Evolutionary conservation across 176 grass and related monocot species (phyloP), one percentile per base, ranked within the genome.

Genomic region (Zizania latifolia): DNA sequence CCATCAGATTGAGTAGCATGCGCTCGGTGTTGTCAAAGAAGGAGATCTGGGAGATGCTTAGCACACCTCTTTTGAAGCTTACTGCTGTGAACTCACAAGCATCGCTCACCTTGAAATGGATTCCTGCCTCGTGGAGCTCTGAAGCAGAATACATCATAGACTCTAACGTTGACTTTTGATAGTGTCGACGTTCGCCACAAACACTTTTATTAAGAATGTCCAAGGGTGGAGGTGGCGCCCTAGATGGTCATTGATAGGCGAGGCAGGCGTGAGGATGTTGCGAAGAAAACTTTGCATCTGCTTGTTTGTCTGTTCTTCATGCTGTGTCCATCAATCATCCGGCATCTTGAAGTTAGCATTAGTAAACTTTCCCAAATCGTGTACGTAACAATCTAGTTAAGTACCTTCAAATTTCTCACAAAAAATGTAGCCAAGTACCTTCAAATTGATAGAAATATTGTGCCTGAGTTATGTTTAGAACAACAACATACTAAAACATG

Each of bases 1-100:
- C 89, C 83, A 85, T 82, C 21, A 96, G 14, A 30, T 96, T 91
- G 26, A 96, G 88, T 32, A 84, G 82, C 57, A 69, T 62, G 27
- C 58, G 84, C 72, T 85, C 89, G 0, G 86, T 79, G 1, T 11
- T 4, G 2, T 89, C 89, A 31, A 78, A 45, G 1, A 91, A 34
- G 0, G 23, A 11, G n/a, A 86, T 48, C 10, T 41, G 19, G 1
- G 88, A 86, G 11, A 91, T 26, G 17, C 21, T 67, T 1, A 91
- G 83, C 9, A 79, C 68, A 0, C 83, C 77, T 1, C 43, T 21
- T 8, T 72, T 14, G 34, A 92, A 96, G 11, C 37, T 59, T 17
- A 91, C 68, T 22, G 77, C 80, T 0, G 23, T 80, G 6, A 89
- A 57, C 21, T 68, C 68, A 4, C 16, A 33, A 1, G 60, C 59